These are phyloP conservation scores for Carex kokanica DNA, from an alignment of 176 grass and related monocot genomes.

Conservation along the genomic window DNA sequence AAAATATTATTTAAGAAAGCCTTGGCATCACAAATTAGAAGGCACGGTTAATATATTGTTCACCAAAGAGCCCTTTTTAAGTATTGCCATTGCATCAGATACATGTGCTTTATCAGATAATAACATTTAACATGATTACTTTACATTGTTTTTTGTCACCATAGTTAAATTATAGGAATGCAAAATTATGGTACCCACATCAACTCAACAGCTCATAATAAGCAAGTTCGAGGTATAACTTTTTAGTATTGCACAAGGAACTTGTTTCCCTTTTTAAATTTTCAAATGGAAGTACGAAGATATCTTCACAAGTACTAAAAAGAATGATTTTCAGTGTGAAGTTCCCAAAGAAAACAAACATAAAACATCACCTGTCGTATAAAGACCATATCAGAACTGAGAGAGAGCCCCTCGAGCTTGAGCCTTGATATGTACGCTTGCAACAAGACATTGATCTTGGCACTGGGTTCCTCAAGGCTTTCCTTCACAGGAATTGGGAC, in stretches of 20 bases:
- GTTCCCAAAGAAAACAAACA: background rate
- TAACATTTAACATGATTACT: background rate
- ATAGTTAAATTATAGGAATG: background rate
- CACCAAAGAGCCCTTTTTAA: background rate
- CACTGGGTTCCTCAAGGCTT: constrained; percentile 93
- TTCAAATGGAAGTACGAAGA: background rate
- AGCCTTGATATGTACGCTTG: constrained; percentile 93
- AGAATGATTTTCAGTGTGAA: background rate
- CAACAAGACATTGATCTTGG: constrained; percentile 96
- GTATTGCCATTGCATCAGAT: background rate
- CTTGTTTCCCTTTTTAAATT: background rate
- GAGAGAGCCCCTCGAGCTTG: constrained; percentile 83
- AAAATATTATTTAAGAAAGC: background rate
- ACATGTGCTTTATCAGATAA: background rate
- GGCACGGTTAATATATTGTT: background rate
- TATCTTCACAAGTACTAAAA: background rate
- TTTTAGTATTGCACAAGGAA: background rate
- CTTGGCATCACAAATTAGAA: background rate
- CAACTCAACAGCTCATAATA: background rate
- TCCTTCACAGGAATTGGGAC: constrained; percentile 98
- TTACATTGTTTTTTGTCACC: background rate
- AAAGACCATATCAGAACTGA: constrained; percentile 90
- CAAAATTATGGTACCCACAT: background rate
- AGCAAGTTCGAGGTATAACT: background rate
- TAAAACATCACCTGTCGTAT: constrained; percentile 67